These are phyloP conservation scores for Emergomyces orientalis DNA, from an alignment of 2,329 filamentous ascomycete genomes.

Conservation along the genomic window DNA sequence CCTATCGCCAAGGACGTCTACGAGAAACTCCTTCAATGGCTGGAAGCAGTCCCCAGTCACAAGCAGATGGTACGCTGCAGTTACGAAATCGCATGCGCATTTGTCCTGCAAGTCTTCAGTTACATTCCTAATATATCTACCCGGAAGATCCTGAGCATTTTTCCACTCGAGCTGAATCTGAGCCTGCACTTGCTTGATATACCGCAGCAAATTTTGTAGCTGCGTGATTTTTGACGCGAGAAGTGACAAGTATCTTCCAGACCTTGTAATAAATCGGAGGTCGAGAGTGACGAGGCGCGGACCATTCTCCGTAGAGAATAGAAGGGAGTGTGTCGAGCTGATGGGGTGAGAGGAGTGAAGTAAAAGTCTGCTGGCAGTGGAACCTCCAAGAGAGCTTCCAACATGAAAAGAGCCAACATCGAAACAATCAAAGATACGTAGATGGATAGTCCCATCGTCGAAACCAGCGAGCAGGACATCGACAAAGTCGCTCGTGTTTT, in stretches of 20 bases:
- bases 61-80: conserved; percentile 73
- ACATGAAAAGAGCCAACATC: conserved; percentile 54
- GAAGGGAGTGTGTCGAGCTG: conserved; percentile 65
- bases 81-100: conserved; percentile 55
- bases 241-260: conserved; percentile 68
- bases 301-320: conserved; percentile 40
- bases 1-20: conserved; percentile 70
- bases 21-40: conserved; percentile 74
- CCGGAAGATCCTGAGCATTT: conserved; percentile 67
- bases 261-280: conserved; percentile 67
- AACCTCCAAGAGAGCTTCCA: conserved; percentile 32
- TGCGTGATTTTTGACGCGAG: conserved; percentile 80
- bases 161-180: conserved; percentile 79
- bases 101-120: conserved; percentile 64
- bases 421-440: conserved; percentile 80
- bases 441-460: conserved; percentile 59
- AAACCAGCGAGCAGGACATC: conserved; percentile 70
- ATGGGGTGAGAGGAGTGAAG: conserved; percentile 63
- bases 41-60: conserved; percentile 72
- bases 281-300: conserved; percentile 66
- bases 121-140: conserved; percentile 66
- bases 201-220: conserved; percentile 75
- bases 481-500: conserved; percentile 61
- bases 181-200: conserved; percentile 68
- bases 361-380: conserved; percentile 35